Evolutionary conservation across 2,329 filamentous ascomycete genomes (phyloP), one percentile per base, ranked within the genome.

Genomic region (Herpotrichia juniperi): DNA sequence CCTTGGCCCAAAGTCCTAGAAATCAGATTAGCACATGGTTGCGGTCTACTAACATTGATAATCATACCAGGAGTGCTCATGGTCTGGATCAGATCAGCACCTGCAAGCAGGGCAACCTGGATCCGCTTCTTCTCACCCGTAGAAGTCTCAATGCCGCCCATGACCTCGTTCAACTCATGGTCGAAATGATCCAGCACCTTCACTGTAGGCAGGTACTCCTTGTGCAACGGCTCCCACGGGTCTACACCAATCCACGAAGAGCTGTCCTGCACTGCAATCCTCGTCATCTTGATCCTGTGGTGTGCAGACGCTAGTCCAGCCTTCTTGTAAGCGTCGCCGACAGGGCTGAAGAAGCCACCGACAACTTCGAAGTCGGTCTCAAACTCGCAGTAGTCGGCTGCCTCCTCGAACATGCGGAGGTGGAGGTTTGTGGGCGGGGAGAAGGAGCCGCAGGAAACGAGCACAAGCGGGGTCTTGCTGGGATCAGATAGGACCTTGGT

Each of bases 121-220:
- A 89, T 88, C 11, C 79, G 83, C 72, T 85, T 88, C 67, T 82
- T 85, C 47, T 79, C 79, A 53, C 90, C 91, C 59, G 88, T 83
- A 17, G 82, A 80, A 42, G 82, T 84, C 64, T 89, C 82, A 25
- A 94, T 84, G 6, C 93, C 93, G 32, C 88, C 87, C 25, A 87
- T 79, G 39, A 91, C 83, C 21, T 84, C 83, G 71, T 97, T 96
- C 70, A 97, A 90, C 72, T 97, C 91, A 68, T 93, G 78, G 61
- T 96, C 87, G 64, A 97, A 94, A 75, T 97, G 93, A 68, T 96
- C 91, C 43, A 97, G 80, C 34, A 96, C 93, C 63, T 89, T 84
- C 32, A 93, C 93, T 1, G 93, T 97, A 14, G 92, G 91, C 56
- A 91, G 87, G 71, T 96, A 97, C 60, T 89, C 83, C 66, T 87